Conservation (phyloP, 176 grass and related monocot species). For the Oryza meyeriana region DNA sequence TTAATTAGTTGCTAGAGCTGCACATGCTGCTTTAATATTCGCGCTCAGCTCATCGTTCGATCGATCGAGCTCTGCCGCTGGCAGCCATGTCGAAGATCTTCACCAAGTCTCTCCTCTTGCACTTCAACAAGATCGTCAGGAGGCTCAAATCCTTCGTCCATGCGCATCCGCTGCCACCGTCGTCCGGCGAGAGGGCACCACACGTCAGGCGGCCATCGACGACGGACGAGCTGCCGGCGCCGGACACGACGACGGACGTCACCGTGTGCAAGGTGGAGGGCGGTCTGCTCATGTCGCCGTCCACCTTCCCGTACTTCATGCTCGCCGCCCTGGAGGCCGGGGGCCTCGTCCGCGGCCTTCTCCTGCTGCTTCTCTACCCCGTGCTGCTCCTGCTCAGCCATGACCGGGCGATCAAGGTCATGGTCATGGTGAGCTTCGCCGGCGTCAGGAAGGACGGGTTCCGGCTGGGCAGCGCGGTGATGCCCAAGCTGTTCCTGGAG, state of each 20-base stretch:
- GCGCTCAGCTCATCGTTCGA: background rate
- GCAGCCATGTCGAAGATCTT: slow-evolving; percentile 50
- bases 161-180: background rate
- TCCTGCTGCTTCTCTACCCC: slow-evolving; percentile 63
- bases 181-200: background rate
- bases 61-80: background rate
- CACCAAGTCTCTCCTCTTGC: slow-evolving; percentile 35
- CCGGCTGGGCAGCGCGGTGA: slow-evolving; percentile 45
- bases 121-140: slow-evolving; percentile 33
- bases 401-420: slow-evolving; percentile 30
- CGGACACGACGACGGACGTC: background rate
- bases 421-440: slow-evolving; percentile 57
- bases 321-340: slow-evolving; percentile 78
- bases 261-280: slow-evolving; percentile 60
- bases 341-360: slow-evolving; percentile 49
- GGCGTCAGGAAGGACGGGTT: slow-evolving; percentile 57
- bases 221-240: slow-evolving; percentile 11
- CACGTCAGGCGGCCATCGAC: background rate
- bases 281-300: slow-evolving; percentile 44
- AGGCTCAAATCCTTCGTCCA: slow-evolving; percentile 42
- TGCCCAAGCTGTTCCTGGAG: slow-evolving; percentile 63
- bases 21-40: background rate
- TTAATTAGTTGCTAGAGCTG: background rate
- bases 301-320: slow-evolving; percentile 89
- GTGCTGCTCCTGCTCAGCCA: slow-evolving; percentile 35